These are phyloP conservation scores for Stenogyne calaminthoides DNA, from an alignment of 305 asterid species.

Conservation along the genomic window DNA sequence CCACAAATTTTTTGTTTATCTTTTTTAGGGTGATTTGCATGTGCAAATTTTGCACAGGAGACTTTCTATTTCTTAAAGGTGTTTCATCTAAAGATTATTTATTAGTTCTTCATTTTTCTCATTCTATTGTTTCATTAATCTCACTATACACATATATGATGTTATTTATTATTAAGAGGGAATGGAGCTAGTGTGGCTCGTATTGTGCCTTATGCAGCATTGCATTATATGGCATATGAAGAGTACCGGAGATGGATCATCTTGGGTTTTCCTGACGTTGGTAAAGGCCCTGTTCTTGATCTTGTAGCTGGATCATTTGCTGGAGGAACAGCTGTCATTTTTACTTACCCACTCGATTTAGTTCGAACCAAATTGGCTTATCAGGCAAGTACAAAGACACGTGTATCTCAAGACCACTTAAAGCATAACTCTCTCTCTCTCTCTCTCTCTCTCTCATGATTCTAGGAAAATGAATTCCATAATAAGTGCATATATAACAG, in stretches of 20 bases:
- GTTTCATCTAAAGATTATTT: not conserved
- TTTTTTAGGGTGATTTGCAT: not conserved
- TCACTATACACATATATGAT: not conserved
- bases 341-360: slow-evolving; percentile 93
- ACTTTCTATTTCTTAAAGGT: not conserved
- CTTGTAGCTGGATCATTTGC: slow-evolving; percentile 95
- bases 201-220: slow-evolving; percentile 94
- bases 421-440: not conserved
- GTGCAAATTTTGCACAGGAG: not conserved
- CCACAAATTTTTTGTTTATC: no score
- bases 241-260: slow-evolving; percentile 88
- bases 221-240: slow-evolving; percentile 96
- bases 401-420: not conserved
- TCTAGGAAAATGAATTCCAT: not conserved
- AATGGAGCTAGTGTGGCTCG: slow-evolving; percentile 98
- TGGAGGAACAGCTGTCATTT: slow-evolving; percentile 96
- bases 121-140: not conserved
- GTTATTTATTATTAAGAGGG: slow-evolving; percentile 59
- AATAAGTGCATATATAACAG: slow-evolving; percentile 22
- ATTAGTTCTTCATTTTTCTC: not conserved
- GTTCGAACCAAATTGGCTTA: slow-evolving; percentile 93
- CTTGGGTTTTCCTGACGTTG: slow-evolving; percentile 56
- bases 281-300: slow-evolving; percentile 92
- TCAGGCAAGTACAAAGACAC: slow-evolving; percentile 57
- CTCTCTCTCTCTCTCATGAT: not conserved